Evolutionary conservation across 371 early-diverging fungal species (phyloP), one percentile per base, ranked within the genome.

Genomic region (Entomophthora muscae): DNA sequence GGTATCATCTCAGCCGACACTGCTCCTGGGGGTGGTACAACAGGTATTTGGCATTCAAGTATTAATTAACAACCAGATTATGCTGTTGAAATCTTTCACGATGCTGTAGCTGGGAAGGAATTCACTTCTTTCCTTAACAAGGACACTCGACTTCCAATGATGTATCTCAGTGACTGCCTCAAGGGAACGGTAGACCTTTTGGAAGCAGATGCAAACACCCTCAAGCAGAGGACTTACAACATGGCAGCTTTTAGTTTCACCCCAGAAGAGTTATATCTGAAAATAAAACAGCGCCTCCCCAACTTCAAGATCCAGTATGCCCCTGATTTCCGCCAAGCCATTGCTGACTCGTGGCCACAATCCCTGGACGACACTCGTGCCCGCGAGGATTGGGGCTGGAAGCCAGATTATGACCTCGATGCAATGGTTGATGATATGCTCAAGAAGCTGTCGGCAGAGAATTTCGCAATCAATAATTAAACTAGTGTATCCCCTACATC

Each of bases 1-100:
- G 82, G 82, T 22, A 74, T 81, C 58, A 76, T 81, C 57, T 75
- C 75, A 17, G 78, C 79, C 1, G 79, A 78, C 66, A 75, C 78
- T 29, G 71, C 73, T 27, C 77, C 81, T 2, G 82, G 82, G 23
- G 80, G 79, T 31, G 81, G 81, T 31, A 81, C 82, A 31, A 75
- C 79, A 10, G 81, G 55, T 55, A 55, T 26, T 55, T 17, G 5
- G 3, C 3, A 55, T 17, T 55, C 21, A 10, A n/a, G 24, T 55
- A 10, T 26, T 10, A 10, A 5, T 21, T 55, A 55, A 55, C n/a
- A 17, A 24, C 21, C 21, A 55, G 58, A 81, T 52, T 81, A 81
- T 27, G 82, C 82, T 22, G 76, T 81, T 61, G 81, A 81, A 30
- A 81, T 81, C 28, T 79, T 81, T 70, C 78, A 80, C 61, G 75